Evolutionary conservation across 306 rosid genomes (phyloP).

Genomic region (Canavalia gladiata): DNA sequence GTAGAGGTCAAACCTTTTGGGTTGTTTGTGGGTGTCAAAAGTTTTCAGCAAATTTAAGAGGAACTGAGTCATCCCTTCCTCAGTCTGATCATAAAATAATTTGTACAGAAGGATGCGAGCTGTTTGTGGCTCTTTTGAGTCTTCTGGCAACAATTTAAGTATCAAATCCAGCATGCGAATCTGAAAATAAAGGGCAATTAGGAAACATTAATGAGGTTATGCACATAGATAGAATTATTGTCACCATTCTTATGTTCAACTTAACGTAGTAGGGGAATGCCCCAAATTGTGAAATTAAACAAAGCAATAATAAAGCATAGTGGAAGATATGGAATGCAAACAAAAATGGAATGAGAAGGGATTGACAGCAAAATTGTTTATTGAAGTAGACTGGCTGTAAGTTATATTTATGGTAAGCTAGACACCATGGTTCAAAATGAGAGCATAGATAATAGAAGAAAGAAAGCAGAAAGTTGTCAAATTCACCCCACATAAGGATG

Average conservation of each 20-base stretch:
- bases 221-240: constrained; percentile 32
- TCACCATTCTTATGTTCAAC: constrained; percentile 1
- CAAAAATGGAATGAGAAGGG: constrained; percentile 15
- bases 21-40: constrained; percentile 85
- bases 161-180: constrained; percentile 89
- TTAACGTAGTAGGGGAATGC: constrained; percentile 7
- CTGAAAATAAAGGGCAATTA: constrained; percentile 62
- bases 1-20: constrained; percentile 73
- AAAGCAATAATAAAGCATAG: constrained; percentile 35
- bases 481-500: constrained; percentile 8
- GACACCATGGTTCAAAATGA: constrained; percentile 1
- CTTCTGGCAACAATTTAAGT: constrained; percentile 77
- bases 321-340: constrained; percentile 30
- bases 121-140: constrained; percentile 87
- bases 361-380: constrained; percentile 30
- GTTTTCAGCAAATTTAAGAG: constrained; percentile 77
- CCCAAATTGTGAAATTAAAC: constrained; percentile 20
- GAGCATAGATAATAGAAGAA: constrained; percentile 15
- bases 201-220: constrained; percentile 46
- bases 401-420: constrained; percentile 25
- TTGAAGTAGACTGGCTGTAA: constrained; percentile 12
- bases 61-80: constrained; percentile 92
- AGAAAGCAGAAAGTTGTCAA: not conserved
- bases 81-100: constrained; percentile 96
- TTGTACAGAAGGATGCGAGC: constrained; percentile 94